phyloP scores from a whole-genome alignment of 1,139 yeast genomes.

The Eremothecium cymbalariae region DNA sequence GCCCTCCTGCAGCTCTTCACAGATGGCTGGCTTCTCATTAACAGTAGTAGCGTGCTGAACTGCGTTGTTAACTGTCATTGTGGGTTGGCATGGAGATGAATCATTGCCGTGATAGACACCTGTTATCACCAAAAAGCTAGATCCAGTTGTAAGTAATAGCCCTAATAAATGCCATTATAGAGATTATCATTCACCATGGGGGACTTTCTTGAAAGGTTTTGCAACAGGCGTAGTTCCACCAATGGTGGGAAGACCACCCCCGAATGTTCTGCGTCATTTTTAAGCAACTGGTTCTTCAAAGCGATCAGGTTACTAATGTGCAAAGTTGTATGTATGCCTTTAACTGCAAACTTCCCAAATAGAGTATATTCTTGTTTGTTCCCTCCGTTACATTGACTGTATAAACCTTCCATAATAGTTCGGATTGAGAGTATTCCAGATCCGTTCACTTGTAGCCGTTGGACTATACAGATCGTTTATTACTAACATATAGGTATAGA shows the following conservation, averaged over 20 bases:
- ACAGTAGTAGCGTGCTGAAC: conserved; percentile 35
- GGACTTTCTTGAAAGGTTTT: conserved; percentile 45
- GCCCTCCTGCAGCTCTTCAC: too few species aligned
- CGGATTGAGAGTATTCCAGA: conserved; percentile 92
- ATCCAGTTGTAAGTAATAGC: conserved; percentile 84
- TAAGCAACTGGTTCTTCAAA: conserved; percentile 41
- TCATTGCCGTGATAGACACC: conserved; percentile 81
- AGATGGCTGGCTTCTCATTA: too few species aligned
- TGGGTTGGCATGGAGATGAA: conserved; percentile 35
- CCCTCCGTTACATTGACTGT: conserved; percentile 48
- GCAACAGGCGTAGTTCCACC: conserved; percentile 20
- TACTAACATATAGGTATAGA: conserved; percentile 66
- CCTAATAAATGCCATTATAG: conserved; percentile 84
- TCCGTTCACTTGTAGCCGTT: conserved; percentile 72
- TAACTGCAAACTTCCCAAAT: conserved; percentile 84
- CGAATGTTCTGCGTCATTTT: conserved; percentile 15
- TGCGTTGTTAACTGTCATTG: conserved; percentile 35
- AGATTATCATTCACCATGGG: conserved; percentile 98
- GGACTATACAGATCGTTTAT: conserved; percentile 87
- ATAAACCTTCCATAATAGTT: conserved; percentile 54
- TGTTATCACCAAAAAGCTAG: conserved; percentile 68
- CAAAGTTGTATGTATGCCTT: conserved; percentile 75
- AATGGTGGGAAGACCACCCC: conserved; percentile 20
- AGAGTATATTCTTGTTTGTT: conserved; percentile 47
- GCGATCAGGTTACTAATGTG: conserved; percentile 61